Evolutionary conservation across 345 rosid species (phyloP).

Genomic region (Mallotus nudiflorus): DNA sequence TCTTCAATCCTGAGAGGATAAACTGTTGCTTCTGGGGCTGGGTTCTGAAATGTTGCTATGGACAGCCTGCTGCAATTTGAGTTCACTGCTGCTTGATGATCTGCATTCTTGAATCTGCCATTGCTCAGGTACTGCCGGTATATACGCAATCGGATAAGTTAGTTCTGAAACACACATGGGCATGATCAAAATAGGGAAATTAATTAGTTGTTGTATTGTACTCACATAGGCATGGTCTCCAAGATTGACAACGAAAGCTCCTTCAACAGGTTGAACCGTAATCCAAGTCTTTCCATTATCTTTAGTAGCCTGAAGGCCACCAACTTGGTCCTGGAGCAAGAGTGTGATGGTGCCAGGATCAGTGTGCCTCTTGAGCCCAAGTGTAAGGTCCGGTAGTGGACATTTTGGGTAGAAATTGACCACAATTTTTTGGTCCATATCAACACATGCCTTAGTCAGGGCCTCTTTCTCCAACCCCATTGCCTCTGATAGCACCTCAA

Average conservation of each 20-base stretch:
- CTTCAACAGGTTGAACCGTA: conserved; percentile 88
- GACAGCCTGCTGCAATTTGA: conserved; percentile 30
- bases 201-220: too few species aligned
- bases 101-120: conserved; percentile 38
- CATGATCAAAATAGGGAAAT: too few species aligned
- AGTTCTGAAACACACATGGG: too few species aligned
- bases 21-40: conserved; percentile 34
- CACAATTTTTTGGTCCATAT: conserved; percentile 94
- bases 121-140: conserved; percentile 30
- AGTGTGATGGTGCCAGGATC: conserved; percentile 95
- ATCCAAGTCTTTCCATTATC: conserved; percentile 89
- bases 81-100: conserved; percentile 40
- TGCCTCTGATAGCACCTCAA: conserved; percentile 82
- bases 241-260: conserved; percentile 93
- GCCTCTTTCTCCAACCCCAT: conserved; percentile 88
- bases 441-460: conserved; percentile 78
- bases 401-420: conserved; percentile 95
- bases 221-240: conserved; percentile 97
- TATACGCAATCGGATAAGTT: too few species aligned
- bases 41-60: conserved; percentile 38
- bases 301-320: conserved; percentile 90
- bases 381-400: conserved; percentile 94
- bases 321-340: conserved; percentile 89
- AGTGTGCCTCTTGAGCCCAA: conserved; percentile 93
- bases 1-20: conserved; percentile 32